Base-by-base conservation (phyloP, 2,329 filamentous ascomycete species). In the Ilyonectria robusta region DNA sequence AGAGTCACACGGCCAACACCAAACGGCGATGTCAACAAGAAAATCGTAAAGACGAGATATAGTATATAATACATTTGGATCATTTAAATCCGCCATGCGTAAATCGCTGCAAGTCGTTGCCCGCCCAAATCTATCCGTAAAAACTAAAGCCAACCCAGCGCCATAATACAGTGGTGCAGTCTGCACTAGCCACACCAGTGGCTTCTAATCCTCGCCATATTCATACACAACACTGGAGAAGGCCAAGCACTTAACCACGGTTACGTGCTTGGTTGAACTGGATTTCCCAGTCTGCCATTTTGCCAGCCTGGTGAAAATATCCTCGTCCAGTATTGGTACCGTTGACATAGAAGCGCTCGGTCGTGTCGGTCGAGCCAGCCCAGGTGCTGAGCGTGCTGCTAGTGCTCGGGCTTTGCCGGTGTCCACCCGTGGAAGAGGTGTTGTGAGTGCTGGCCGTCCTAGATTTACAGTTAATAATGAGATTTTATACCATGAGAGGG, bases 351-450 rank as follows among this genome's bases (percentile, higher is more conserved):
- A 75, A 74, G 2, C 59, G 47, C 15, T 75, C 71, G 1, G 58
- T 48, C 31, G 15, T 40, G 54, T 75, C 66, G 33, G 7, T 50
- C 10, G 59, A 65, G 33, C 6, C 40, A 54, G 37, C 57, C 71
- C 71, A 75, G 23, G 21, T 47, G n/a, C 4, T 19, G 4, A 75
- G 53, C 56, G 60, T 15, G 44, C 51, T 8, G 2, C 13, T 66
- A 3, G 69, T 64, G 21, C 10, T 4, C n/a, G 62, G 33, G 21
- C 53, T 57, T 9, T 46, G 29, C 4, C 50, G 8, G 31, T 48
- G 65, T 21, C 71, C 71, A 1, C 62, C 67, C 4, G 70, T 73
- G 67, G 66, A 63, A 66, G 57, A 53, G 31, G 63, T 66, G 62
- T 42, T 67, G 50, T 57, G 29, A 10, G 56, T 54, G 21, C 21